Conservation (phyloP, 129 eudicot species). For the Calendula officinalis region DNA sequence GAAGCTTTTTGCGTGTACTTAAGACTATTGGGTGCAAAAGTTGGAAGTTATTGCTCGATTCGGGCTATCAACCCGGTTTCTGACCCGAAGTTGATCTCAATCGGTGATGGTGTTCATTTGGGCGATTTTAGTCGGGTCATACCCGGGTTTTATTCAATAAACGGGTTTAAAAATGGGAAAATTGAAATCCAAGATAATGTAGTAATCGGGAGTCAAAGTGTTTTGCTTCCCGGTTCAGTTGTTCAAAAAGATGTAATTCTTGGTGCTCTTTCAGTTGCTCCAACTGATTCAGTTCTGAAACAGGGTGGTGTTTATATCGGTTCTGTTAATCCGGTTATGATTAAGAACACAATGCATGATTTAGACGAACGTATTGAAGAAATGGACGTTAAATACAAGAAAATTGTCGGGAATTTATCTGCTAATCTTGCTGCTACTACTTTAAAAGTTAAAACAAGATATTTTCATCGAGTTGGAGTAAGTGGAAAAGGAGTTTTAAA, state of each 20-base stretch:
- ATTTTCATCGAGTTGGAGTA: conserved; percentile 80
- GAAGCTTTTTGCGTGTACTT: conserved; percentile 77
- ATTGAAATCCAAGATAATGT: conserved; percentile 58
- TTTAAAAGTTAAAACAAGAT: conserved; percentile 70
- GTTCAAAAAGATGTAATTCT: conserved; percentile 62
- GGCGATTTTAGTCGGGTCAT: conserved; percentile 76
- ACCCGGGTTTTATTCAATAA: conserved; percentile 52
- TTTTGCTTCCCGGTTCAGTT: conserved; percentile 71
- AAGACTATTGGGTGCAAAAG: conserved; percentile 66
- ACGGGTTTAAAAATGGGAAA: conserved; percentile 50
- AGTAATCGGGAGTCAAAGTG: conserved; percentile 76
- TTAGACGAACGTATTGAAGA: conserved; percentile 78
- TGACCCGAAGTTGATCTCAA: conserved; percentile 52
- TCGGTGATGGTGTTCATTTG: conserved; percentile 74
- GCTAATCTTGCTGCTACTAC: conserved; percentile 90
- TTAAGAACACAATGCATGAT: conserved; percentile 68
- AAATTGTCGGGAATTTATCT: conserved; percentile 73
- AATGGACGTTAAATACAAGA: conserved; percentile 75
- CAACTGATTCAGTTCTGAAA: conserved; percentile 57
- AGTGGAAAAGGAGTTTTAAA: conserved; percentile 67
- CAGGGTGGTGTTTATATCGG: conserved; percentile 81
- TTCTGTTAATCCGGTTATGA: conserved; percentile 68
- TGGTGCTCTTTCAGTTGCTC: conserved; percentile 86
- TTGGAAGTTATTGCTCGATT: conserved; percentile 72
- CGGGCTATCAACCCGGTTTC: conserved; percentile 79